Base-by-base conservation (phyloP, 1,284 basidiomycete genomes). In the Fomitiporia mediterranea region DNA sequence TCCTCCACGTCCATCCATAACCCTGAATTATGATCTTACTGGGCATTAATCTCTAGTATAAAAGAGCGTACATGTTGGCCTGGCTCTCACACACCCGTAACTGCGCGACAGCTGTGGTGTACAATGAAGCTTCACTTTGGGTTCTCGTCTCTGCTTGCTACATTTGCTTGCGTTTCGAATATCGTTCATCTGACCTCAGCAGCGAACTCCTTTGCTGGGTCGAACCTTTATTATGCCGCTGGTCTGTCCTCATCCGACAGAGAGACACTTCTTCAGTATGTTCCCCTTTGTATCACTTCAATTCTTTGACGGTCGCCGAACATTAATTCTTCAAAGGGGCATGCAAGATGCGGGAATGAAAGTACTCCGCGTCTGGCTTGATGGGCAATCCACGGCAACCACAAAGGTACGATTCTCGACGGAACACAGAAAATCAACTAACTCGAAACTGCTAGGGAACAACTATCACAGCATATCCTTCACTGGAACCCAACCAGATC, bases 221-320 rank as follows among this genome's bases (percentile, higher is more conserved):
- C 67, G 0, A 70, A 68, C 57, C 53, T 70, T 27, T 70, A 70
- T 48, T 70, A 70, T 61, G 68, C 68, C 34, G 67, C 68, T 7
- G 69, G 69, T 4, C 55, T 70, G 9, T 63, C 56, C 38, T 28
- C 62, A 2, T 54, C 59, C 13, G 59, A 66, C 17, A 65, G 66
- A 25, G 63, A 61, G 0, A 67, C 66, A 2, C 51, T 69, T 39
- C 58, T 70, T 4, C 48, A 62, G 68, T 68, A 47, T 50, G 65
- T 59, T 0, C 11, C 27, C 39, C 19, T 40, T 19, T 15, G 17
- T 21, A 17, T 37, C 17, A 1, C 8, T 21, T 42, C 39, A 23
- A 15, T 15, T 42, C 39, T 42, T 42, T 42, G 39, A 9, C 38
- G 30, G 19, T 40, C n/a, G n/a, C 30, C 27, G 43, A 30, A 23